Percentiles rank a stretch among this genome's conserved stretches.
These are phyloP conservation scores for Cucurbita moschata DNA, from an alignment of 306 rosid genomes.

Conservation along the genomic window DNA sequence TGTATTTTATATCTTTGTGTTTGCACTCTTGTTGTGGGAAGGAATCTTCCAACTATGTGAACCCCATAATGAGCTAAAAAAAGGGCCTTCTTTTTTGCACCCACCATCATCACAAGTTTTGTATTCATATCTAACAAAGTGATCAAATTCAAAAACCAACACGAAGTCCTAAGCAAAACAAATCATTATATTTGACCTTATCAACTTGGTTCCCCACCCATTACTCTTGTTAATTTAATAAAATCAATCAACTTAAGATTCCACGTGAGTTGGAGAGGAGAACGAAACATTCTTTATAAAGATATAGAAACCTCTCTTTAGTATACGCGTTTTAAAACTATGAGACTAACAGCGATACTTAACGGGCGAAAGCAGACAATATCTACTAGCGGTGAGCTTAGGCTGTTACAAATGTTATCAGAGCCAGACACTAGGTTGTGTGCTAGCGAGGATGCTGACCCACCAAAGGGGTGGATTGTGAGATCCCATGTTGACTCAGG, in stretches of 20 bases:
- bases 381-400: too few species aligned
- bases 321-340: too few species aligned
- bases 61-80: conserved; percentile 22
- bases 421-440: too few species aligned
- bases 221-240: not conserved
- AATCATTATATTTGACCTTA: not conserved
- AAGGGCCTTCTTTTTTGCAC: not conserved
- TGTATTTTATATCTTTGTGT: conserved; percentile 40
- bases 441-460: too few species aligned
- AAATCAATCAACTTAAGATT: not conserved
- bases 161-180: not conserved
- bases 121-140: not conserved
- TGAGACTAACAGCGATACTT: too few species aligned
- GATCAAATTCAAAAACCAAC: not conserved
- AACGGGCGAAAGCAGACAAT: too few species aligned
- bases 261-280: accelerated
- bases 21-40: conserved; percentile 38
- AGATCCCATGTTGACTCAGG: too few species aligned
- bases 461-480: too few species aligned
- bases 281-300: too few species aligned
- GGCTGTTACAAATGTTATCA: too few species aligned
- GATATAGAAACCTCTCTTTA: too few species aligned
- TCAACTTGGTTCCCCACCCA: not conserved
- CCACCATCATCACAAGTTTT: not conserved
- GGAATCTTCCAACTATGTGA: conserved; percentile 51